Percentiles rank a stretch among this genome's conserved stretches.
phyloP scores from a whole-genome alignment of 2,329 filamentous ascomycete genomes.

The Endothia cerciana region DNA sequence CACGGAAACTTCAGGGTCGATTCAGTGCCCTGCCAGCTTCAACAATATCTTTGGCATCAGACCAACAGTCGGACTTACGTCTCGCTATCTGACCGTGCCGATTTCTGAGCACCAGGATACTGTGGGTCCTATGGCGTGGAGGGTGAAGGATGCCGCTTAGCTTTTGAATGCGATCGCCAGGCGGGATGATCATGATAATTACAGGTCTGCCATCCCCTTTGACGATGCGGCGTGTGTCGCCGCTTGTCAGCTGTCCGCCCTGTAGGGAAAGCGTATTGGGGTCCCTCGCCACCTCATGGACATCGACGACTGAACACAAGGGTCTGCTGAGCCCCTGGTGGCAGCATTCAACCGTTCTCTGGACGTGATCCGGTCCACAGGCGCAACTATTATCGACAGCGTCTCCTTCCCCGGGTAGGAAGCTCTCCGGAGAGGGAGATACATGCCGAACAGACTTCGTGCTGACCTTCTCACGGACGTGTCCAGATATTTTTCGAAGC shows the following conservation, averaged over 20 bases:
- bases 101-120: conserved; percentile 66
- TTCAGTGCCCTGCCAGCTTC: conserved; percentile 12
- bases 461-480: conserved; percentile 62
- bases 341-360: conserved; percentile 61
- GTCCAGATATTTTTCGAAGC: conserved; percentile 55
- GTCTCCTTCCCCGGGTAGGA: conserved; percentile 60
- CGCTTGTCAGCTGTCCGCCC: conserved; percentile 56
- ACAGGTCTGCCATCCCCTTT: conserved; percentile 64
- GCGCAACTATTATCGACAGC: conserved; percentile 46
- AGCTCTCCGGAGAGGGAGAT: conserved; percentile 38
- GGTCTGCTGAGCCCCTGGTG: conserved; percentile 35
- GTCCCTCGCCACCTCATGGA: conserved; percentile 63
- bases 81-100: conserved; percentile 64
- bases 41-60: conserved; percentile 47
- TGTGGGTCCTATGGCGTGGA: conserved; percentile 50
- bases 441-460: conserved; percentile 50
- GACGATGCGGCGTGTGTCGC: conserved; percentile 52
- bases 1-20: conserved; percentile 15
- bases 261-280: conserved; percentile 64
- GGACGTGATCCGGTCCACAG: no score
- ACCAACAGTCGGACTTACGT: conserved; percentile 66
- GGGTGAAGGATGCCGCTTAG: conserved; percentile 61
- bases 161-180: conserved; percentile 63
- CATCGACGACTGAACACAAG: conserved; percentile 14
- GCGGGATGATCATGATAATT: conserved; percentile 62